Evolutionary conservation across 768 basidiomycete genomes (phyloP), one percentile per base, ranked within the genome.

Genomic region (Tulasnella sp.): DNA sequence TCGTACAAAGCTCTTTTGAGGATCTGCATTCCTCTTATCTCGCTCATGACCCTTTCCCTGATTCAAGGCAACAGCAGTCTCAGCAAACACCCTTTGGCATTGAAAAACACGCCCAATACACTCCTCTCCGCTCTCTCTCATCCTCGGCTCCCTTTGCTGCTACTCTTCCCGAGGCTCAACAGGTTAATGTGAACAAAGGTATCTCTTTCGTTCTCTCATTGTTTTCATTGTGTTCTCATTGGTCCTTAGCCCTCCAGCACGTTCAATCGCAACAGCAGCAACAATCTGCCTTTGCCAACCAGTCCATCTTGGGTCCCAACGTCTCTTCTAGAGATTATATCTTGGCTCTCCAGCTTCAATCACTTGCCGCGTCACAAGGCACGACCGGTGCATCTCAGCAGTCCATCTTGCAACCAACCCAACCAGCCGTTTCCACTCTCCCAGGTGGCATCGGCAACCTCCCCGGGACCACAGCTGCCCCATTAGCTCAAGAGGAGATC

Each of bases 401-500:
- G n/a, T n/a, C n/a, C n/a, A n/a, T n/a, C n/a, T n/a, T n/a, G n/a
- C n/a, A n/a, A n/a, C n/a, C n/a, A n/a, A 58, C 67, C 13, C n/a
- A 48, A 20, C 34, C 29, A 24, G n/a, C 24, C n/a, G 49, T 22
- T 15, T 43, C 54, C 54, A 43, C 45, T 13, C 42, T 27, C 7
- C 47, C 54, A 10, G 49, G 35, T 6, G 57, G 44, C 12, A n/a
- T 47, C 28, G 20, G n/a, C 9, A 44, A 66, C 65, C 57, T 44
- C 81, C 83, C 3, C 77, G 81, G 81, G 58, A 66, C 83, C 2
- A 71, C 69, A 34, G 63, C 76, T 43, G 69, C 65, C 16, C 61
- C 66, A 7, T 57, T 65, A 16, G 61, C 68, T 33, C 77, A 78
- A 53, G 92, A 95, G 64, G 90, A 93, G 60, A 95, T 95, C 41